Conservation (phyloP, 208 protist genomes). For the Trichomonas gallinae region DNA sequence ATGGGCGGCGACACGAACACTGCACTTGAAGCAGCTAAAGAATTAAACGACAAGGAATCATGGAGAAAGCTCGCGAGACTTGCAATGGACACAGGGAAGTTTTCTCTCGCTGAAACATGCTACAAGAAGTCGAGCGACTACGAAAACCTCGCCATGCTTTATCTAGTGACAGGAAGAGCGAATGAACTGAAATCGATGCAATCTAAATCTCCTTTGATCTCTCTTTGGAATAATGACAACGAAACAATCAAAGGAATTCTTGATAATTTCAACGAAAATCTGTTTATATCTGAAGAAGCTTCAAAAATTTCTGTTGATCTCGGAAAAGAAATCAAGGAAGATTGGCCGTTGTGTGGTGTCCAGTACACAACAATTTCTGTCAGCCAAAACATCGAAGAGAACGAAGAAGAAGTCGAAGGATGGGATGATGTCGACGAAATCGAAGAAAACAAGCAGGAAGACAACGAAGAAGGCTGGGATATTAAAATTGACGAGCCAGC, state of each 20-base stretch:
- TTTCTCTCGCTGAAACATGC: not conserved
- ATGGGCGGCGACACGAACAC: conserved; percentile 87
- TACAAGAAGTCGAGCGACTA: not conserved
- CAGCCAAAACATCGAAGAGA: not conserved
- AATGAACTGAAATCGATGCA: not conserved
- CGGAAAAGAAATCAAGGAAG: not conserved
- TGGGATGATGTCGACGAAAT: not conserved
- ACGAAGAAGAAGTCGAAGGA: not conserved
- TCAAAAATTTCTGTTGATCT: not conserved
- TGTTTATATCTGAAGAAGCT: not conserved
- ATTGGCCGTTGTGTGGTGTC: not conserved
- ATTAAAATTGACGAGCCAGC: not conserved
- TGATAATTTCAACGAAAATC: not conserved
- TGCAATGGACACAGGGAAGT: not conserved
- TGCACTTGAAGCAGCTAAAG: conserved; percentile 58
- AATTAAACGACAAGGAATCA: not conserved
- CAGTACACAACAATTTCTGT: not conserved
- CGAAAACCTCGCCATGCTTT: not conserved
- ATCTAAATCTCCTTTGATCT: not conserved
- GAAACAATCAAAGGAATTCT: not conserved
- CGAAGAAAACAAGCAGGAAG: not conserved
- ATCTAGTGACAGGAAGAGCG: not conserved
- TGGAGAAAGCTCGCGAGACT: not conserved
- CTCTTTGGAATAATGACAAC: not conserved
- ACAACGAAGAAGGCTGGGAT: not conserved